Percentiles rank a stretch among this genome's conserved stretches.
Evolutionary conservation across 495 filamentous ascomycete species (phyloP).

Genomic region (Xylaria palmicola): DNA sequence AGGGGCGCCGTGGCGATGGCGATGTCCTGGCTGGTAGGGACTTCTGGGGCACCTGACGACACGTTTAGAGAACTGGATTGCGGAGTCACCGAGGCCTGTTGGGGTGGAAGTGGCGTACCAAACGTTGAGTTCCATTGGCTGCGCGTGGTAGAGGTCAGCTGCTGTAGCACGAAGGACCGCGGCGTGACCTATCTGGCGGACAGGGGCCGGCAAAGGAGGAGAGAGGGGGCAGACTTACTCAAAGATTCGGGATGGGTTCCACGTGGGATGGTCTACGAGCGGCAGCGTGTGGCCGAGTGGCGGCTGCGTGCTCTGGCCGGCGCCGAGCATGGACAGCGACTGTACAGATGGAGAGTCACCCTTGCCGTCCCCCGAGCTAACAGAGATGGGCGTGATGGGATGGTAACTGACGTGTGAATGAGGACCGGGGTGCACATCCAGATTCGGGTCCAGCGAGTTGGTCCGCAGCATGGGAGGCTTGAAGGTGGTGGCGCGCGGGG

Average conservation of each 20-base stretch:
- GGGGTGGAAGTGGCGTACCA: constrained; percentile 59
- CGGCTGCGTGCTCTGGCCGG: constrained; percentile 47
- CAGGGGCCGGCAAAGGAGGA: neutral
- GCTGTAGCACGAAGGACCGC: no score
- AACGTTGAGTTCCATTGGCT: constrained; percentile 94
- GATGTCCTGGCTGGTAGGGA: constrained; percentile 51
- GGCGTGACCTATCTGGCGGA: no score
- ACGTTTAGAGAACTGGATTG: constrained; percentile 44
- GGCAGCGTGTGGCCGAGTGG: constrained; percentile 51
- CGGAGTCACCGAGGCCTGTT: constrained; percentile 37
- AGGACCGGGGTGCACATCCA: constrained; percentile 45
- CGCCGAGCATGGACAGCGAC: constrained; percentile 71
- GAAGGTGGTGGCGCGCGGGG: constrained; percentile 51
- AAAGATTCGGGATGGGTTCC: constrained; percentile 93
- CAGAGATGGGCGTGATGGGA: constrained; percentile 80
- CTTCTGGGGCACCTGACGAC: constrained; percentile 49
- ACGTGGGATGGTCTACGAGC: constrained; percentile 67
- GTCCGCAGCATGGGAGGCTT: constrained; percentile 39
- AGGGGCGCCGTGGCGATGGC: constrained; percentile 48
- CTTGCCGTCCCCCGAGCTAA: constrained; percentile 71
- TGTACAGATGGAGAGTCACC: constrained; percentile 78
- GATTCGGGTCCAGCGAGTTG: constrained; percentile 43
- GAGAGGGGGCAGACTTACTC: constrained; percentile 62
- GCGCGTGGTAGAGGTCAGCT: constrained; percentile 29
- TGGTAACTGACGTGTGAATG: constrained; percentile 77